These are phyloP conservation scores for Boletus pseudopeckii DNA, from an alignment of 768 basidiomycete genomes.

Conservation along the genomic window DNA sequence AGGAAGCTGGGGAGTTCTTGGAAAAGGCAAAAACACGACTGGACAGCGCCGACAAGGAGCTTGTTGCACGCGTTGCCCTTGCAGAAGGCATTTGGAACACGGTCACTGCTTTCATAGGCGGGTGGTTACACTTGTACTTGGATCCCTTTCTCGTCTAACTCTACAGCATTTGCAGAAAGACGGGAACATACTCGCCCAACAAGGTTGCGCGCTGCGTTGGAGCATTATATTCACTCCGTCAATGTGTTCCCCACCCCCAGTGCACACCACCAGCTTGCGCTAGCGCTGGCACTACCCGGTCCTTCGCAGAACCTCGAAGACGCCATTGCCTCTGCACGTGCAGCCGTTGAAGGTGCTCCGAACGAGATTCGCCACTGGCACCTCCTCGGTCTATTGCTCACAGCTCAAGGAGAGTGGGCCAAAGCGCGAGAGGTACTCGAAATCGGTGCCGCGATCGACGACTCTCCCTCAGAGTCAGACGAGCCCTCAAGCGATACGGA, in stretches of 20 bases:
- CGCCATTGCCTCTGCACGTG: slow-evolving; percentile 63
- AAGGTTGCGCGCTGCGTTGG: slow-evolving; percentile 57
- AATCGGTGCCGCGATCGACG: slow-evolving; percentile 62
- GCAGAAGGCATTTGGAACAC: slow-evolving; percentile 74
- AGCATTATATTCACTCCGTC: slow-evolving; percentile 48
- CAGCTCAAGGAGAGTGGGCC: slow-evolving; percentile 73
- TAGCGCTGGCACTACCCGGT: slow-evolving; percentile 65
- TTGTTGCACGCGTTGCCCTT: slow-evolving; percentile 57
- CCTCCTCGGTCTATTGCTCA: slow-evolving; percentile 79
- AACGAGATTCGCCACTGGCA: slow-evolving; percentile 81
- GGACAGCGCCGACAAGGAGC: slow-evolving; percentile 43
- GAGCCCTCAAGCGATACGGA: slow-evolving; percentile 28
- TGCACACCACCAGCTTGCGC: slow-evolving; percentile 76
- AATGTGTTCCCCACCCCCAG: slow-evolving; percentile 47
- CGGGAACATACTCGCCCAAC: slow-evolving; percentile 58
- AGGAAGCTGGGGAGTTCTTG: slow-evolving; percentile 60
- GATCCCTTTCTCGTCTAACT: neutral
- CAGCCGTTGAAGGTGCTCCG: slow-evolving; percentile 69
- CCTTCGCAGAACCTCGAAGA: slow-evolving; percentile 60
- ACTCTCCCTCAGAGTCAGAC: slow-evolving; percentile 37
- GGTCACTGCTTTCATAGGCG: slow-evolving; percentile 69
- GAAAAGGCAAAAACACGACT: slow-evolving; percentile 58
- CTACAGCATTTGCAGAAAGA: slow-evolving; percentile 46
- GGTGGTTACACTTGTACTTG: slow-evolving; percentile 4
- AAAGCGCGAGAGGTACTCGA: slow-evolving; percentile 77